Percentiles rank a stretch among this genome's conserved stretches.
These are phyloP conservation scores for Mimosa bimucronata DNA, from an alignment of 306 rosid genomes.

Conservation along the genomic window DNA sequence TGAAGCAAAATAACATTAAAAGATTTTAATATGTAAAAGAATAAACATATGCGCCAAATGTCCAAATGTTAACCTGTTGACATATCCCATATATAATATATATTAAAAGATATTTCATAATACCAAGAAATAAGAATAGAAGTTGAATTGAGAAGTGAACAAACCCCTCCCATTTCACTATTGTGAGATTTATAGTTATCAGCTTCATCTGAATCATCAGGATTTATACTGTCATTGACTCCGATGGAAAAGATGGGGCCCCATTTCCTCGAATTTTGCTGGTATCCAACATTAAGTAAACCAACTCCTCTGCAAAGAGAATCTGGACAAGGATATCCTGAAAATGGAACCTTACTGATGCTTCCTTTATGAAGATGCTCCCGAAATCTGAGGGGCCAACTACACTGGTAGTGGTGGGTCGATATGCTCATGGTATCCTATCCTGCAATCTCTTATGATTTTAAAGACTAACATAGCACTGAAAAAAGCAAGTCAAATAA, in stretches of 20 bases:
- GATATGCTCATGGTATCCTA: conserved; percentile 73
- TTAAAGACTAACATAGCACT: neutral
- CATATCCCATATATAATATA: neutral
- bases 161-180: conserved; percentile 58
- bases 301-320: conserved; percentile 56
- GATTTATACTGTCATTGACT: conserved; percentile 48
- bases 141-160: conserved; percentile 39
- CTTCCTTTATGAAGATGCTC: conserved; percentile 53
- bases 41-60: conserved; percentile 12
- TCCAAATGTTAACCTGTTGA: neutral
- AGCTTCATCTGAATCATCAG: conserved; percentile 63
- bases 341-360: conserved; percentile 54
- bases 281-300: conserved; percentile 48
- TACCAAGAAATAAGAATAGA: conserved; percentile 33
- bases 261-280: conserved; percentile 45
- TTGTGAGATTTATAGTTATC: conserved; percentile 50
- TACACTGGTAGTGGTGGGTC: conserved; percentile 69
- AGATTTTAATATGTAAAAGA: neutral
- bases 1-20: conserved; percentile 19
- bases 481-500: neutral
- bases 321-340: conserved; percentile 45
- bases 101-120: conserved; percentile 15
- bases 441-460: conserved; percentile 38
- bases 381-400: conserved; percentile 68
- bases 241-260: conserved; percentile 56